Evolutionary conservation across 1,139 yeast genomes (phyloP).

Genomic region (Groenewaldozyma sp.): DNA sequence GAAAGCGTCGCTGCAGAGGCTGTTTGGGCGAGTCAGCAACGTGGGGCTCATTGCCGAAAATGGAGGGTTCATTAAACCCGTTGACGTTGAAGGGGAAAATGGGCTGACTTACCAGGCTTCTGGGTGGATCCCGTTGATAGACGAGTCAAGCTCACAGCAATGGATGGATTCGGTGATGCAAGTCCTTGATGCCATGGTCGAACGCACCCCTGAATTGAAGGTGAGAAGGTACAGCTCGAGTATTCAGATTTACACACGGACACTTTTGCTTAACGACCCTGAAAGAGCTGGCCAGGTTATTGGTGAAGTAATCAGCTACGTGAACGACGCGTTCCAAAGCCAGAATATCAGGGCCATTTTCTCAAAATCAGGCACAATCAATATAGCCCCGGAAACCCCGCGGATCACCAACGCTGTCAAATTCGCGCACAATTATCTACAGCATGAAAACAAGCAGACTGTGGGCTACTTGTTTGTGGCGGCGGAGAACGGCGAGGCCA

Average conservation of each 20-base stretch:
- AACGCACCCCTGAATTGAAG: slow-evolving; percentile 71
- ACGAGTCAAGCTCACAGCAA: slow-evolving; percentile 38
- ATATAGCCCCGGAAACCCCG: slow-evolving; percentile 18
- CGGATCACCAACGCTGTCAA: slow-evolving; percentile 20
- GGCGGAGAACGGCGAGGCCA: slow-evolving; percentile 58
- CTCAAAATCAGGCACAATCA: slow-evolving; percentile 40
- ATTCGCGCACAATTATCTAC: slow-evolving; percentile 14
- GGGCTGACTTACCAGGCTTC: background rate
- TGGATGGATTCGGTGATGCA: slow-evolving; percentile 60
- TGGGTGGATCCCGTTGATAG: slow-evolving; percentile 59
- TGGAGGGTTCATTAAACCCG: slow-evolving; percentile 59
- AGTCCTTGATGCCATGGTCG: slow-evolving; percentile 57
- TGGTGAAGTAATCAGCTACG: slow-evolving; percentile 81
- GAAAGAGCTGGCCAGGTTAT: slow-evolving; percentile 58
- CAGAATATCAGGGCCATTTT: slow-evolving; percentile 72
- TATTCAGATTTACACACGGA: slow-evolving; percentile 46
- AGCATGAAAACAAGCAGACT: background rate
- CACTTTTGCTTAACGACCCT: slow-evolving; percentile 46
- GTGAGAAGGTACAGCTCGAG: slow-evolving; percentile 69
- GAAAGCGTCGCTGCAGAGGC: slow-evolving; percentile 53
- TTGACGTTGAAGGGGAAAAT: slow-evolving; percentile 21
- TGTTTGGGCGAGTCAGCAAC: slow-evolving; percentile 57
- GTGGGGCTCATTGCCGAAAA: slow-evolving; percentile 84
- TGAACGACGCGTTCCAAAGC: slow-evolving; percentile 61
- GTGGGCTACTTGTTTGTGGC: slow-evolving; percentile 32